Conservation (phyloP, 352 stramenopile species). For the Pythium guiyangense region DNA sequence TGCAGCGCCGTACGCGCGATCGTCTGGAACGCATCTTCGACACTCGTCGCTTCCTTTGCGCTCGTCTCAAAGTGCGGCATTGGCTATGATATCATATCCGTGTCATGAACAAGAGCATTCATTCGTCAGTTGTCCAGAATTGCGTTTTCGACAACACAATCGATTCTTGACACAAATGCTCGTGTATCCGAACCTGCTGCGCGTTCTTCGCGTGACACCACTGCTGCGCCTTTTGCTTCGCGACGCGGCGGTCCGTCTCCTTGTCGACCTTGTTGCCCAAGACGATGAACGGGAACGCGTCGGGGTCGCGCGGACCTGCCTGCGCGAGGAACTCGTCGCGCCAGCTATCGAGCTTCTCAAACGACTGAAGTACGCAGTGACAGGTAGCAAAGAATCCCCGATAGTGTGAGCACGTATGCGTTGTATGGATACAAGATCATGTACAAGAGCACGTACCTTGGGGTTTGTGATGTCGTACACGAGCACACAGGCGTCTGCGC, state of each 20-base stretch:
- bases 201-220: conserved; percentile 91
- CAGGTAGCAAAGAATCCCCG: too few relatives aligned
- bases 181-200: conserved; percentile 21
- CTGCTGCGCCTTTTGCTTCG: conserved; percentile 87
- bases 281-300: conserved; percentile 97
- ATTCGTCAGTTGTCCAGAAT: not conserved
- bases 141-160: too few relatives aligned
- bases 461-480: conserved; percentile 99
- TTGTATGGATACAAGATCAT: too few relatives aligned
- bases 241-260: conserved; percentile 83
- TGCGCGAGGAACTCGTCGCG: conserved; percentile 96
- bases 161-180: not conserved
- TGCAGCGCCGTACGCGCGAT: conserved; percentile 88
- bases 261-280: conserved; percentile 99
- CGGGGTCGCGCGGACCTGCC: conserved; percentile 83
- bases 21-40: conserved; percentile 96
- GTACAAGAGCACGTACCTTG: conserved; percentile 45
- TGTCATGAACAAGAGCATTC: not conserved
- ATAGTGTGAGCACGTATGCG: too few relatives aligned
- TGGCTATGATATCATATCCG: conserved; percentile 34
- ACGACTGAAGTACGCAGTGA: conserved; percentile 82
- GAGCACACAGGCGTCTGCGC: conserved; percentile 96
- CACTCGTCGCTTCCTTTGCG: conserved; percentile 95
- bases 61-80: conserved; percentile 98
- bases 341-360: conserved; percentile 98